Base-by-base conservation (phyloP, 345 rosid species). In the Arabis alpina region DNA sequence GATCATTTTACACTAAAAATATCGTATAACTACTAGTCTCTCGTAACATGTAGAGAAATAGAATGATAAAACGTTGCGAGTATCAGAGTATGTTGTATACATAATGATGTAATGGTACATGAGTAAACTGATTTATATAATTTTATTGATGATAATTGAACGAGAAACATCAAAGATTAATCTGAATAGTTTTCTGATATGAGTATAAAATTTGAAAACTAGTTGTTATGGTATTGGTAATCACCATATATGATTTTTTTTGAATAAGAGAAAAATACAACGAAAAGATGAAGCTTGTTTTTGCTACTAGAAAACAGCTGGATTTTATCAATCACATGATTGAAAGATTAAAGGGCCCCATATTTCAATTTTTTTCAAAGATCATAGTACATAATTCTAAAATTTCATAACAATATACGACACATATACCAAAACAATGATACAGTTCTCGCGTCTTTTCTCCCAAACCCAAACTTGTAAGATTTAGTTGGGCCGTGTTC, bases 271-370 rank as follows among this genome's bases (percentile, higher is more conserved):
- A 6, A 8, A 54, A 45, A 53, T 15, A 19, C 53, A 42, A 19
- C 0, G 61, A 71, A 43, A 42, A 61, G 37, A 42, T 44, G 61
- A 71, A 61, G 52, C 59, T 50, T 40, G 44, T 41, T 60, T 70
- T 50, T 15, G 74, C 11, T 41, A 40, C 44, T 50, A 70, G 50
- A 27, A 48, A 39, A 70, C 61, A 70, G 64, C 64, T 63, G 70
- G 50, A 63, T 45, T 45, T 63, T 39, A 3, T 27, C 48, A 36
- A 54, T 63, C 70, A 62, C 70, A 72, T 63, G 62, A 72, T 44
- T 72, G 49, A 24, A 28, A 19, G 24, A 43, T 44, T 16, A 0
- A 19, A 54, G 63, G 50, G n/a, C 41, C 57, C 70, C 34, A 32
- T 10, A 10, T 61, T 59, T 14, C 24, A n/a, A 19, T 30, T 1